Evolutionary conservation across 192 early-diverging fungal species (phyloP), one percentile per base, ranked within the genome.

Genomic region (Coemansia sp.): DNA sequence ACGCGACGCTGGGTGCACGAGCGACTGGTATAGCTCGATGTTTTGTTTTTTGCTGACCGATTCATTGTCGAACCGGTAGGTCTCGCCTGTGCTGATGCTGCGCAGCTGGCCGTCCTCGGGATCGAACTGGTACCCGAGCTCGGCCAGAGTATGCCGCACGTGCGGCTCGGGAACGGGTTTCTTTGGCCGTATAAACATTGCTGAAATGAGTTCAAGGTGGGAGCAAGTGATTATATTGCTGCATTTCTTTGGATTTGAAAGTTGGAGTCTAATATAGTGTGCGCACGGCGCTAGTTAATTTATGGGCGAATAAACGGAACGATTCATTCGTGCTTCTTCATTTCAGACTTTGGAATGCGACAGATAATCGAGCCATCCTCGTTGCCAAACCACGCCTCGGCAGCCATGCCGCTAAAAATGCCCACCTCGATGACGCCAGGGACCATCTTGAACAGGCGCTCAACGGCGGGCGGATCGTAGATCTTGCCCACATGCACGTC

Each of bases 361-460:
- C 83, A 71, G 29, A 50, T 54, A 27, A 86, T 87, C 1, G 73
- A 70, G 19, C 88, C 92, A 59, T 97, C 88, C 44, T 84, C 79
- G 29, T 81, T 72, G 10, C 94, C 95, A 82, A 98, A 92, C 77
- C 93, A 95, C 0, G 89, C 93, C 62, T 83, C 73, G 12, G 82
- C 64, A 16, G 92, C 91, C 88, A 98, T 92, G 14, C 81, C 74
- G 73, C 89, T 89, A 67, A 98, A 98, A 50, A 98, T 78, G 3
- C 94, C 95, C 23, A 94, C 94, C 65, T 98, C 95, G 6, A 95
- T 84, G 19, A 98, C 90, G 28, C 95, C 95, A 0, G 92, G 89
- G 6, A 94, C 80, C 60, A 83, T 60, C 54, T 88, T 94, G 28
- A 95, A 43, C 55, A 70, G 55, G 29, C 53, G 54, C 52, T 88